Percentiles rank a stretch among this genome's conserved stretches.
Evolutionary conservation across 169 alveolate species (phyloP).

Genomic region (Theileria annulata): DNA sequence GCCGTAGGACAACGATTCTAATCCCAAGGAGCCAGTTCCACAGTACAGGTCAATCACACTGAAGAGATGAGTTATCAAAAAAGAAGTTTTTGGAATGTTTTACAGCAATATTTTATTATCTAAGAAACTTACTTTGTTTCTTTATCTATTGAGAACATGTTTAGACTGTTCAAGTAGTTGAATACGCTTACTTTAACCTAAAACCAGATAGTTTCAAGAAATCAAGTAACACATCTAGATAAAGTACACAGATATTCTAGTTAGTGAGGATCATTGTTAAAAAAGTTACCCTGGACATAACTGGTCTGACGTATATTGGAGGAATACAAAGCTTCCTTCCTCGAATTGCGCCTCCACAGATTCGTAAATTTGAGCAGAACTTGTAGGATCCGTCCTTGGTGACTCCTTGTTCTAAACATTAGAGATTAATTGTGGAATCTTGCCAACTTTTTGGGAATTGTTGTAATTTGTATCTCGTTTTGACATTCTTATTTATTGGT

Average conservation of each 20-base stretch:
- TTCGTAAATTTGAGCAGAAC: constrained; percentile 39
- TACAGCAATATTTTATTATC: background rate
- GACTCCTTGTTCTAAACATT: constrained; percentile 11
- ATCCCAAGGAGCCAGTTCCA: constrained; percentile 83
- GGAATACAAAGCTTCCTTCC: constrained; percentile 71
- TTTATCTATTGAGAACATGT: background rate
- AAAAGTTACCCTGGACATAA: constrained; percentile 68
- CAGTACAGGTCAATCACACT: constrained; percentile 78
- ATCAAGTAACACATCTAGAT: background rate
- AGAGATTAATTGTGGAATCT: constrained; percentile 1
- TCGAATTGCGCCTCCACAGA: constrained; percentile 65
- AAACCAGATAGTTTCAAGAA: background rate
- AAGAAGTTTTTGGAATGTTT: background rate
- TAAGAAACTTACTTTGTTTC: background rate
- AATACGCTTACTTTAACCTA: constrained; percentile 10
- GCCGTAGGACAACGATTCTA: constrained; percentile 80
- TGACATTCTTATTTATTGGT: constrained; percentile 21
- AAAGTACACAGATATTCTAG: background rate
- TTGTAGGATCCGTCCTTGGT: constrained; percentile 2
- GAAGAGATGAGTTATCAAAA: background rate
- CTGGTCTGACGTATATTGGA: constrained; percentile 72
- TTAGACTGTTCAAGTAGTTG: constrained; percentile 7
- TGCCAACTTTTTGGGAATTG: constrained; percentile 38
- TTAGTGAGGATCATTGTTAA: background rate
- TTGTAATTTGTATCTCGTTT: constrained; percentile 47